A percentile compares a stretch with the other conserved stretches of the same genome.
Conservation (phyloP, 257 asterid genomes). For the Verbascum thapsus region DNA sequence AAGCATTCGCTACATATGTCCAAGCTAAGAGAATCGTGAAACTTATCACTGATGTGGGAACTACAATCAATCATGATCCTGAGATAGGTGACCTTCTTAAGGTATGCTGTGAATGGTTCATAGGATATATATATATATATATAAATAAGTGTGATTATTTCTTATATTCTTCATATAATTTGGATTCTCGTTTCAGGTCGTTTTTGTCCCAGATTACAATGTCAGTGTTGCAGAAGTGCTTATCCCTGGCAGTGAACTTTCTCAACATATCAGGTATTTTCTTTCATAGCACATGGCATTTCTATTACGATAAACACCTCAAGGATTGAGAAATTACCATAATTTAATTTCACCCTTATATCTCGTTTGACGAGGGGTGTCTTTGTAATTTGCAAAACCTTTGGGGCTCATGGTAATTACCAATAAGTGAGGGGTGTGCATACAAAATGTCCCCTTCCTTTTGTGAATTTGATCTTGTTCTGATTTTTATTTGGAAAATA, state of each 20-base stretch:
- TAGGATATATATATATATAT: too few relatives aligned
- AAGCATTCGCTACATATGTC: constrained; percentile 59
- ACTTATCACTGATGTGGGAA: constrained; percentile 58
- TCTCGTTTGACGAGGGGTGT: too few relatives aligned
- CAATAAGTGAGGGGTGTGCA: too few relatives aligned
- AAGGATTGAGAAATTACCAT: too few relatives aligned
- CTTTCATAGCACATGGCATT: not conserved
- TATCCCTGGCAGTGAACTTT: constrained; percentile 68
- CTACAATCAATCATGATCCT: constrained; percentile 57
- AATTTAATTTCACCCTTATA: not conserved
- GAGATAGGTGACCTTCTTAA: constrained; percentile 63
- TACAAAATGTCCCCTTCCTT: too few relatives aligned
- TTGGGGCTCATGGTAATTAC: too few relatives aligned
- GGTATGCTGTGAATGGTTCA: constrained; percentile 37
- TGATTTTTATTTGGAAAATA: not conserved
- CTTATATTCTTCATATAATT: not conserved
- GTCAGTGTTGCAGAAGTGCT: constrained; percentile 70
- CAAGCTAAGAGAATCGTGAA: constrained; percentile 69
- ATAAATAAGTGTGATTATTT: not conserved
- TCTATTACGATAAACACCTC: not conserved
- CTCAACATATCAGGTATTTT: constrained; percentile 66
- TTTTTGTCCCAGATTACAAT: constrained; percentile 68
- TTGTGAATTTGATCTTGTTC: too few relatives aligned
- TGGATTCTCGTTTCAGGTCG: constrained; percentile 36
- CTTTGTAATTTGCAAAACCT: too few relatives aligned